Evolutionary conservation across 768 basidiomycete species (phyloP).

Genomic region (Collybiopsis luxurians): DNA sequence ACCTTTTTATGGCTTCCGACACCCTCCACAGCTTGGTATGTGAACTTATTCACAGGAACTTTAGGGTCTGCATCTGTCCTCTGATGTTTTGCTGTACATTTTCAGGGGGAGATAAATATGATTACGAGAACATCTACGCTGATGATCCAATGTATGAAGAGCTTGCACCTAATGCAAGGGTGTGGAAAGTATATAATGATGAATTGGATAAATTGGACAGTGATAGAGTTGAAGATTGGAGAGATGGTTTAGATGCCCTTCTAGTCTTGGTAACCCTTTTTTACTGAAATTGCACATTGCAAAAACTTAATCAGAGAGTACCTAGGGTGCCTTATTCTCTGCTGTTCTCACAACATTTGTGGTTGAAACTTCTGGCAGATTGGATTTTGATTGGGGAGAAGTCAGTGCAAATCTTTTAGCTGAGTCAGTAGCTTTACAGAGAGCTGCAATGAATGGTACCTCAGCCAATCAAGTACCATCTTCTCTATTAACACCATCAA

Average conservation of each 20-base stretch:
- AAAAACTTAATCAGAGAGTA: background rate
- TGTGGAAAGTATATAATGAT: background rate
- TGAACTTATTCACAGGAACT: too few relatives aligned
- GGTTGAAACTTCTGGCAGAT: conserved; percentile 12
- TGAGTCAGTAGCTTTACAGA: background rate
- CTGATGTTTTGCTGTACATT: too few relatives aligned
- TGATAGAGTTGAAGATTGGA: too few relatives aligned
- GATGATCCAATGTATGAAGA: background rate
- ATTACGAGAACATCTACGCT: background rate
- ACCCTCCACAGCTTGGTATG: too few relatives aligned
- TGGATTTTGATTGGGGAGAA: conserved; percentile 9
- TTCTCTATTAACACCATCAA: conserved; percentile 11
- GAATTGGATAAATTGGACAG: background rate
- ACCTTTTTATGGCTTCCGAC: too few relatives aligned
- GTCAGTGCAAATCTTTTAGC: background rate
- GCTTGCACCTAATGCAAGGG: background rate
- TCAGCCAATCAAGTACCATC: conserved; percentile 1
- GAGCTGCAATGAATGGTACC: background rate
- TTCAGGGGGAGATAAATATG: background rate
- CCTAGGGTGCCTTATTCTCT: conserved; percentile 21
- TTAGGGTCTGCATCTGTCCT: too few relatives aligned
- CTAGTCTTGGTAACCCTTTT: too few relatives aligned
- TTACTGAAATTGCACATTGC: too few relatives aligned
- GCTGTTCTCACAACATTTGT: conserved; percentile 20
- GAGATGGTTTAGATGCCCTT: too few relatives aligned